A percentile compares a stretch with the other conserved stretches of the same genome.
These are phyloP conservation scores for Pestalotiopsis sp. DNA, from an alignment of 2,329 filamentous ascomycete genomes.

Conservation along the genomic window DNA sequence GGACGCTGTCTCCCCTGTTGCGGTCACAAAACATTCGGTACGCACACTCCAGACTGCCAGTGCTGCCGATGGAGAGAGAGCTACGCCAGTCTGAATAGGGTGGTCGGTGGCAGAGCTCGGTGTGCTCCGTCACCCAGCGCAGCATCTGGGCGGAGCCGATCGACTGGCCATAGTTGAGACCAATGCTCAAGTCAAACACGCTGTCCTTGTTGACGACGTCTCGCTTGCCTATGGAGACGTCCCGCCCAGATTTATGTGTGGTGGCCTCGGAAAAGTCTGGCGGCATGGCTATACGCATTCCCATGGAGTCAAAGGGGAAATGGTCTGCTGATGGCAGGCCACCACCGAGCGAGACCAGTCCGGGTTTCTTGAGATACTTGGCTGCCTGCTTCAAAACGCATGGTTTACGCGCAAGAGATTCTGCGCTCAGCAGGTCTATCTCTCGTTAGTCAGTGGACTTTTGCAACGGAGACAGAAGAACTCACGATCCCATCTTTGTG, in stretches of 20 bases:
- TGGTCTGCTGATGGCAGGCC: constrained; percentile 87
- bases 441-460: background rate
- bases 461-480: constrained; percentile 27
- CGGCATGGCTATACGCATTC: constrained; percentile 70
- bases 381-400: constrained; percentile 85
- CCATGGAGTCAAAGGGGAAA: constrained; percentile 86
- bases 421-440: constrained; percentile 60
- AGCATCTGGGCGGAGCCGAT: constrained; percentile 84
- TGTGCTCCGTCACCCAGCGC: constrained; percentile 92
- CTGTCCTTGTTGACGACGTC: constrained; percentile 57
- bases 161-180: constrained; percentile 91
- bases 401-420: constrained; percentile 62
- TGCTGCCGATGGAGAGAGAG: constrained; percentile 82
- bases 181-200: constrained; percentile 77
- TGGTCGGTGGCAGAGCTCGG: constrained; percentile 84
- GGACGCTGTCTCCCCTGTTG: constrained; percentile 72
- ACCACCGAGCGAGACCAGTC: constrained; percentile 88
- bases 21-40: constrained; percentile 77
- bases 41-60: constrained; percentile 80
- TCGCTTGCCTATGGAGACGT: constrained; percentile 77
- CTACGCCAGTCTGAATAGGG: constrained; percentile 91
- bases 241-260: constrained; percentile 44
- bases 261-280: constrained; percentile 56
- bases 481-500: constrained; percentile 85
- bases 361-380: constrained; percentile 75